Evolutionary conservation across 202 grass and related monocot genomes (phyloP).

Genomic region (Eragrostis tef): DNA sequence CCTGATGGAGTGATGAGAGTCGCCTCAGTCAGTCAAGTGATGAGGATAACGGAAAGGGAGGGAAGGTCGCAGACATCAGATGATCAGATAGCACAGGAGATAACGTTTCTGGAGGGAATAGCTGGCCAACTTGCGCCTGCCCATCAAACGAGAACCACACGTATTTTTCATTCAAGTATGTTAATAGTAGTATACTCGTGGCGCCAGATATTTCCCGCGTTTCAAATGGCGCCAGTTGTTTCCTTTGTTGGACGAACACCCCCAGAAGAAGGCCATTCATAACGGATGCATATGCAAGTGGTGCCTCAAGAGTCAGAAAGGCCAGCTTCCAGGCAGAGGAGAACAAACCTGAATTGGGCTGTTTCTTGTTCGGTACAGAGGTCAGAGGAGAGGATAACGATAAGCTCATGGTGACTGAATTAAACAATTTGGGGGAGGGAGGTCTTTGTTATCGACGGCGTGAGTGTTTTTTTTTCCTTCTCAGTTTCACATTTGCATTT

Average conservation of each 20-base stretch:
- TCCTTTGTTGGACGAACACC: neutral
- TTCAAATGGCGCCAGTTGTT: conserved; percentile 23
- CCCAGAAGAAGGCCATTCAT: neutral
- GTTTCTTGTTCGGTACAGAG: too few species aligned
- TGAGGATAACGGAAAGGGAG: neutral
- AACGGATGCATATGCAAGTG: neutral
- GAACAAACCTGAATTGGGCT: neutral
- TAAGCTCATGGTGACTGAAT: neutral
- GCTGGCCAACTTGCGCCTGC: conserved; percentile 39
- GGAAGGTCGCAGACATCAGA: neutral
- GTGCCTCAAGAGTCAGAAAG: neutral
- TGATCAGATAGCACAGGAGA: neutral
- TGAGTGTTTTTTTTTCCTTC: neutral
- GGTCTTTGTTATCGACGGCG: conserved; percentile 10
- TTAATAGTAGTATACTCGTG: neutral
- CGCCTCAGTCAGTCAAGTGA: neutral
- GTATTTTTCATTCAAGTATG: neutral
- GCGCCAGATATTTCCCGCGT: neutral
- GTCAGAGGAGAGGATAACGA: too few species aligned
- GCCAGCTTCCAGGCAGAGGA: neutral
- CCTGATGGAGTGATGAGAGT: neutral
- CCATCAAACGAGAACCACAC: neutral
- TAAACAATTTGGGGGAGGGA: neutral
- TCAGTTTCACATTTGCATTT: conserved; percentile 19
- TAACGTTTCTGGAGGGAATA: conserved; percentile 20